phyloP scores from a whole-genome alignment of 75 land plant genomes.

The Cryptomeria japonica region DNA sequence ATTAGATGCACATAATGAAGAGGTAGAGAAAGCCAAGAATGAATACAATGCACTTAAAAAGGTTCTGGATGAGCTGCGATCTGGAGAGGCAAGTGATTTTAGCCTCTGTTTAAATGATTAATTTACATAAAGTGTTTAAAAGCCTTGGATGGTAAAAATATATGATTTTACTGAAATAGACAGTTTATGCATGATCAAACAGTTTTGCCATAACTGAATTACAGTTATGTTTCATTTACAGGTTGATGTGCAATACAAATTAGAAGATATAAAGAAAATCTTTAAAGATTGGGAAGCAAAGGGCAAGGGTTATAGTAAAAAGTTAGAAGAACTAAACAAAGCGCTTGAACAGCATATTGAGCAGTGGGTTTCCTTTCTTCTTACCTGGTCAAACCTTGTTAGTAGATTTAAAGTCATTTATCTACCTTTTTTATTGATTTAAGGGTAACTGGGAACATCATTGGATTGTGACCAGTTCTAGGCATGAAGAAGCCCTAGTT shows the following conservation, averaged over 20 bases:
- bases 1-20: constrained; percentile 66
- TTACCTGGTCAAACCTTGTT: neutral
- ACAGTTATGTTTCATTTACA: constrained; percentile 19
- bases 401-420: neutral
- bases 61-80: constrained; percentile 69
- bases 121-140: neutral
- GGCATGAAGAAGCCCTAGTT: too few relatives aligned
- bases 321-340: constrained; percentile 57
- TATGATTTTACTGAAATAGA: neutral
- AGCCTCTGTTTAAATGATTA: neutral
- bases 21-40: constrained; percentile 59
- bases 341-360: constrained; percentile 70
- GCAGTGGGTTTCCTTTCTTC: constrained; percentile 45
- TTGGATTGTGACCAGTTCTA: too few relatives aligned
- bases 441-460: too few relatives aligned
- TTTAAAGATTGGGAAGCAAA: constrained; percentile 66
- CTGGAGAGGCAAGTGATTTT: constrained; percentile 62
- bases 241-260: constrained; percentile 86
- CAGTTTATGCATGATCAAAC: neutral
- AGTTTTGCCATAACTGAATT: neutral
- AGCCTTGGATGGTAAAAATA: neutral
- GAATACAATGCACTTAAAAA: constrained; percentile 68
- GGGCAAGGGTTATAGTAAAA: constrained; percentile 59
- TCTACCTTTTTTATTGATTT: neutral
- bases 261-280: constrained; percentile 72